These are phyloP conservation scores for Amniculicola lignicola DNA, from an alignment of 495 filamentous ascomycete species.

Conservation along the genomic window DNA sequence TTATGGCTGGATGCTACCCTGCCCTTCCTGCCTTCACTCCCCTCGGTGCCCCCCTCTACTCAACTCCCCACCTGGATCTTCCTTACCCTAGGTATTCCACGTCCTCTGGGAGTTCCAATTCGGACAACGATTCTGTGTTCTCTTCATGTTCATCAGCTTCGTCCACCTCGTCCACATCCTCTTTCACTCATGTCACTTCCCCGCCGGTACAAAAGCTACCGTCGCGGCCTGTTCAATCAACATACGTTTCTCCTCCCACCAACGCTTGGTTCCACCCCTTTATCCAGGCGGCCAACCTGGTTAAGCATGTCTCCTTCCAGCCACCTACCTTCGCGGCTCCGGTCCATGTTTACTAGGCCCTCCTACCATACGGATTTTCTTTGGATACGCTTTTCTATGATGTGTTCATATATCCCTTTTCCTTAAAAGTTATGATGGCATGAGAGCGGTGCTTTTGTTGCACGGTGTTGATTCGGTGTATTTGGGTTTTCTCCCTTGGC, in stretches of 20 bases:
- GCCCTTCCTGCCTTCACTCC: slow-evolving; percentile 22
- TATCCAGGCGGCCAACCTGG: slow-evolving; percentile 32
- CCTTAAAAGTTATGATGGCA: slow-evolving; percentile 33
- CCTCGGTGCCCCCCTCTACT: slow-evolving; percentile 24
- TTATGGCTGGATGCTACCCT: slow-evolving; percentile 28
- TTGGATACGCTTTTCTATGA: slow-evolving; percentile 23
- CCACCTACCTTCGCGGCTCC: slow-evolving; percentile 30
- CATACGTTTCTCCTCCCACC: slow-evolving; percentile 31
- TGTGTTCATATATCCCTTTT: slow-evolving; percentile 30
- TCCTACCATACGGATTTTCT: slow-evolving; percentile 11
- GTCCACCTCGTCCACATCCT: slow-evolving; percentile 34
- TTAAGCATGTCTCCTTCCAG: slow-evolving; percentile 35
- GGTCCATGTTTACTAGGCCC: slow-evolving; percentile 33
- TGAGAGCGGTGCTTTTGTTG: slow-evolving; percentile 20
- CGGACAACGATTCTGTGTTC: slow-evolving; percentile 36
- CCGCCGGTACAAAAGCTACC: slow-evolving; percentile 13
- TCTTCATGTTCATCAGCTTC: slow-evolving; percentile 35
- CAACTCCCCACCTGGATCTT: slow-evolving; percentile 14
- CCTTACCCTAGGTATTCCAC: slow-evolving; percentile 29
- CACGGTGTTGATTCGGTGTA: slow-evolving; percentile 27
- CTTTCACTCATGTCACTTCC: slow-evolving; percentile 24
- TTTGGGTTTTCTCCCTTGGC: slow-evolving; percentile 9
- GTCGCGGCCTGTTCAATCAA: slow-evolving; percentile 12
- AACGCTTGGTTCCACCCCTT: slow-evolving; percentile 34
- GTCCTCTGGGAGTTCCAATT: slow-evolving; percentile 33